These are phyloP conservation scores for Trichoderma arundinaceum DNA, from an alignment of 2,329 filamentous ascomycete genomes.

Conservation along the genomic window DNA sequence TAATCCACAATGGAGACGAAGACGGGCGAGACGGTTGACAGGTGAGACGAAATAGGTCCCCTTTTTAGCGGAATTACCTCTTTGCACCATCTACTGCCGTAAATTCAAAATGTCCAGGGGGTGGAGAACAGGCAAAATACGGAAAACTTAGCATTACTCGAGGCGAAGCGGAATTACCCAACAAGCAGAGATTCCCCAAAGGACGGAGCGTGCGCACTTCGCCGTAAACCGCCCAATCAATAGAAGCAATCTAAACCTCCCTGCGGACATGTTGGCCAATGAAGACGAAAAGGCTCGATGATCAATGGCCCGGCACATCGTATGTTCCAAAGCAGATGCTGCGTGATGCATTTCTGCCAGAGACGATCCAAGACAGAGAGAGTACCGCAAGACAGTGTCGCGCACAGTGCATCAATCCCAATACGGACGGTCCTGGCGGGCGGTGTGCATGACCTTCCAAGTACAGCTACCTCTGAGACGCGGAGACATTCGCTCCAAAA, in stretches of 20 bases:
- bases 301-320: not conserved
- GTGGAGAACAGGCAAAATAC: conserved; percentile 1
- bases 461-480: conserved; percentile 27
- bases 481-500: conserved; percentile 5
- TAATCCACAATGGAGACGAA: not conserved
- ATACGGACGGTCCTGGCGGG: not conserved
- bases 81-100: not conserved
- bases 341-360: not conserved
- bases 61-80: conserved; percentile 1
- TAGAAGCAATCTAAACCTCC: not conserved
- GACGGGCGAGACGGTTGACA: not conserved
- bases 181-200: not conserved
- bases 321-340: not conserved
- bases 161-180: conserved; percentile 10
- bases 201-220: not conserved
- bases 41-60: not conserved
- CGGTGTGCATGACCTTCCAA: conserved; percentile 28
- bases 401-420: not conserved
- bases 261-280: conserved; percentile 8
- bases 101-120: not conserved
- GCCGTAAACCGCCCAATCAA: not conserved
- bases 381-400: not conserved
- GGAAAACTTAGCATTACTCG: not conserved
- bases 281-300: not conserved
- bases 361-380: not conserved